These are phyloP conservation scores for Bacterosira constricta DNA, from an alignment of 108 stramenopile species.

Conservation along the genomic window DNA sequence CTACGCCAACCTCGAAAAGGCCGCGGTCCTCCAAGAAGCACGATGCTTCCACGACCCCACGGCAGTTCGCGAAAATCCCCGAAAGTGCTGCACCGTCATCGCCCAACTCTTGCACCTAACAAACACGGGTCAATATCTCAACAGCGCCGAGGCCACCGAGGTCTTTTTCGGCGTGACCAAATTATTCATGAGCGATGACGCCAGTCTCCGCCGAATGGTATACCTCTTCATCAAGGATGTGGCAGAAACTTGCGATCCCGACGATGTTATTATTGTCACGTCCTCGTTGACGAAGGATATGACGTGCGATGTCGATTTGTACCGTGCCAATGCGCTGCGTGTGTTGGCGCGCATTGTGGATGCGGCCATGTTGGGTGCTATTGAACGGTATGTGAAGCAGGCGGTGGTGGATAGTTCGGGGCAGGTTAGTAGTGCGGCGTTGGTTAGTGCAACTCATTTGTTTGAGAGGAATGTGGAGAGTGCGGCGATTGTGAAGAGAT, in stretches of 20 bases:
- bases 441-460: constrained; percentile 89
- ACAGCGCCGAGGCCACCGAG: constrained; percentile 84
- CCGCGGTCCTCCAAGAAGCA: constrained; percentile 96
- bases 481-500: constrained; percentile 85
- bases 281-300: constrained; percentile 98
- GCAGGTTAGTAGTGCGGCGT: constrained; percentile 94
- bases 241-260: constrained; percentile 96
- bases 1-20: constrained; percentile 97
- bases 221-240: constrained; percentile 99
- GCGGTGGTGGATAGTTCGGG: constrained; percentile 97
- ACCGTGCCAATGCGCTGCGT: constrained; percentile 98
- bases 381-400: constrained; percentile 99
- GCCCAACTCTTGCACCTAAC: constrained; percentile 94
- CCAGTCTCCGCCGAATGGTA: constrained; percentile 84
- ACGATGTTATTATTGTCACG: constrained; percentile 99
- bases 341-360: constrained; percentile 98
- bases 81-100: constrained; percentile 98
- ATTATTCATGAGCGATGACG: constrained; percentile 97
- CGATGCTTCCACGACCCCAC: constrained; percentile 96
- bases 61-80: constrained; percentile 94
- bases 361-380: constrained; percentile 97
- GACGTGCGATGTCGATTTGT: constrained; percentile 97
- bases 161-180: constrained; percentile 99
- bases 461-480: constrained; percentile 75
- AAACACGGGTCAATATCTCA: constrained; percentile 85